Evolutionary conservation across 2,329 filamentous ascomycete species (phyloP).

Genomic region (Sporothrix pallida): DNA sequence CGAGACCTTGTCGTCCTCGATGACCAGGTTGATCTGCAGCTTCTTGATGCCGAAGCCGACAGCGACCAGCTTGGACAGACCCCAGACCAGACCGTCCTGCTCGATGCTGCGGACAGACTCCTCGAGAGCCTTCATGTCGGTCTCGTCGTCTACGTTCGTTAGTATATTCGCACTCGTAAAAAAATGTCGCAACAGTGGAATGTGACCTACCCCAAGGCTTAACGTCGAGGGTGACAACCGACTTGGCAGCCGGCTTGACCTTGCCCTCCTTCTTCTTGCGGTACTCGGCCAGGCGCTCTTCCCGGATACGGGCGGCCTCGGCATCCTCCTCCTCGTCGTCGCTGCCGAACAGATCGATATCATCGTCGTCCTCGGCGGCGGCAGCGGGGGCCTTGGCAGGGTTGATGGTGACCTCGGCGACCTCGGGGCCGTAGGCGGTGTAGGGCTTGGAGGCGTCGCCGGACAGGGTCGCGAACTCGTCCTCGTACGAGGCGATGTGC

Average conservation of each 20-base stretch:
- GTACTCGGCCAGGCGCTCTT: constrained; percentile 92
- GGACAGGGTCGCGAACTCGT: constrained; percentile 87
- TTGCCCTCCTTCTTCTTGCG: constrained; percentile 96
- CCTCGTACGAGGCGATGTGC: constrained; percentile 92
- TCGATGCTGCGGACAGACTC: constrained; percentile 79
- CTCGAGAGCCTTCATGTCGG: constrained; percentile 84
- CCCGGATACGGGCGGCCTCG: constrained; percentile 81
- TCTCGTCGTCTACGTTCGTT: constrained; percentile 76
- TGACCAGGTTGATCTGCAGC: constrained; percentile 96
- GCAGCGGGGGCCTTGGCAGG: constrained; percentile 81
- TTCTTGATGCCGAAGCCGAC: constrained; percentile 99
- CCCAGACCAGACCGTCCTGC: constrained; percentile 95
- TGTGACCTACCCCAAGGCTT: constrained; percentile 75
- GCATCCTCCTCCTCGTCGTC: constrained; percentile 94
- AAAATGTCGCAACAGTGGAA: background rate
- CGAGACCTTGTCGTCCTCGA: constrained; percentile 97
- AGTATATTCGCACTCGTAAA: background rate
- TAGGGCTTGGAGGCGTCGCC: constrained; percentile 89
- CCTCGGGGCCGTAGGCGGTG: constrained; percentile 90
- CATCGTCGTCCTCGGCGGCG: constrained; percentile 74
- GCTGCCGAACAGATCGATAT: constrained; percentile 91
- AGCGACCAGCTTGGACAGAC: constrained; percentile 83
- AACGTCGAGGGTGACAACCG: constrained; percentile 90
- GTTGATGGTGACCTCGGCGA: constrained; percentile 77
- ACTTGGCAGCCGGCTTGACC: constrained; percentile 92